These are phyloP conservation scores for Scleroderma citrinum DNA, from an alignment of 768 basidiomycete genomes.

Conservation along the genomic window DNA sequence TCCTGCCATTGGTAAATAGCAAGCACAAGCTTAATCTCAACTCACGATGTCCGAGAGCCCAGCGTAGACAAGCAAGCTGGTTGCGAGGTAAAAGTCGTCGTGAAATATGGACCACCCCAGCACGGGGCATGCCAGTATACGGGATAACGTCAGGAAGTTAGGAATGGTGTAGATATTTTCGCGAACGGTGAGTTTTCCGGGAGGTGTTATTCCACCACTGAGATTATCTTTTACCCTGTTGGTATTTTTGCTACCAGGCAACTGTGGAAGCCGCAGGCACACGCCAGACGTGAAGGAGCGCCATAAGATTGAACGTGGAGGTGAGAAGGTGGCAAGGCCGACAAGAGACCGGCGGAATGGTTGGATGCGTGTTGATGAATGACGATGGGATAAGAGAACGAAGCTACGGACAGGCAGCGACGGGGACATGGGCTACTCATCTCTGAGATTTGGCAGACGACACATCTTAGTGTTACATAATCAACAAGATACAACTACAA, in stretches of 20 bases:
- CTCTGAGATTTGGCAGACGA: too few species aligned
- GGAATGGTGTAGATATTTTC: conserved; percentile 96
- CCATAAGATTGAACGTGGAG: not conserved
- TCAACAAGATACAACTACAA: too few species aligned
- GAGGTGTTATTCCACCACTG: conserved; percentile 1
- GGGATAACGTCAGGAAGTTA: conserved; percentile 81
- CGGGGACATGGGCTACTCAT: too few species aligned
- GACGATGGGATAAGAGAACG: conserved; percentile 7
- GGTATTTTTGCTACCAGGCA: conserved; percentile 5
- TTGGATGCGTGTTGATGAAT: not conserved
- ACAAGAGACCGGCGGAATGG: not conserved
- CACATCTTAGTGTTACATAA: too few species aligned
- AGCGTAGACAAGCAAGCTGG: conserved; percentile 80
- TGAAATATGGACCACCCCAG: conserved; percentile 89
- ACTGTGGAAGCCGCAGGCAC: conserved; percentile 7
- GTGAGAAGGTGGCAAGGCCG: not conserved
- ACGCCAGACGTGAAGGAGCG: conserved; percentile 12
- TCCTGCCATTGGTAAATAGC: conserved; percentile 7
- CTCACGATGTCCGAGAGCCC: conserved; percentile 90
- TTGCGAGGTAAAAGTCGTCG: conserved; percentile 75
- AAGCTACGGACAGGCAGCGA: not conserved
- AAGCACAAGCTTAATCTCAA: conserved; percentile 6
- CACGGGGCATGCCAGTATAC: conserved; percentile 84
- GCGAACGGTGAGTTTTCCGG: conserved; percentile 34
- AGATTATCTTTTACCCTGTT: conserved; percentile 5